These are phyloP conservation scores for Sclerotinia glacialis DNA, from an alignment of 2,329 filamentous ascomycete genomes.

Conservation along the genomic window DNA sequence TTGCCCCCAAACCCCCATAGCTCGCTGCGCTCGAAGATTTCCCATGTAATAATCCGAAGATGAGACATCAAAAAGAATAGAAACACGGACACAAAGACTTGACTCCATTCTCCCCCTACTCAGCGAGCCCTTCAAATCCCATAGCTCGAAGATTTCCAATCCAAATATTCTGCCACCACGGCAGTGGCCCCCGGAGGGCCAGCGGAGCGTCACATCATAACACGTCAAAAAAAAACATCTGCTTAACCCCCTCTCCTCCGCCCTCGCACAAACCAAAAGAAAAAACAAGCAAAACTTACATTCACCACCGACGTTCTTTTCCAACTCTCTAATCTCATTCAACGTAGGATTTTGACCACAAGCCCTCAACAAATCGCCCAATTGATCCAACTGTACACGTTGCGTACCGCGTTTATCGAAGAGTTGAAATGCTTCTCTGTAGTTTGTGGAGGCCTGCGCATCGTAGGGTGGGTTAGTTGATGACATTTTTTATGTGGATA, in stretches of 20 bases:
- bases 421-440: constrained; percentile 99
- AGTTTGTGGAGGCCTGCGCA: constrained; percentile 80
- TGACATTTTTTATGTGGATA: constrained; percentile 27
- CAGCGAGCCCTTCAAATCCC: too few relatives aligned
- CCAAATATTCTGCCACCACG: too few relatives aligned
- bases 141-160: too few relatives aligned
- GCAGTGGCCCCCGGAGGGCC: not conserved
- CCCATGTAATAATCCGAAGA: too few relatives aligned
- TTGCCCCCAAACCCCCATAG: not conserved
- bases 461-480: constrained; percentile 36
- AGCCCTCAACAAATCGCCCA: constrained; percentile 91
- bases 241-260: not conserved
- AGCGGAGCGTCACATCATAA: not conserved
- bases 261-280: not conserved
- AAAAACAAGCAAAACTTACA: constrained; percentile 60
- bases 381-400: constrained; percentile 78
- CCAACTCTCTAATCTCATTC: constrained; percentile 85
- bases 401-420: constrained; percentile 99
- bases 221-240: not conserved
- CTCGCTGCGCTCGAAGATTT: not conserved
- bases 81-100: too few relatives aligned
- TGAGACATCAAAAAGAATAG: too few relatives aligned
- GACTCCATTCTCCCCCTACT: too few relatives aligned
- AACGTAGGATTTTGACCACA: constrained; percentile 98
- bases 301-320: constrained; percentile 84